Conservation (phyloP, 768 basidiomycete genomes). For the Boletus tylopilopsis region DNA sequence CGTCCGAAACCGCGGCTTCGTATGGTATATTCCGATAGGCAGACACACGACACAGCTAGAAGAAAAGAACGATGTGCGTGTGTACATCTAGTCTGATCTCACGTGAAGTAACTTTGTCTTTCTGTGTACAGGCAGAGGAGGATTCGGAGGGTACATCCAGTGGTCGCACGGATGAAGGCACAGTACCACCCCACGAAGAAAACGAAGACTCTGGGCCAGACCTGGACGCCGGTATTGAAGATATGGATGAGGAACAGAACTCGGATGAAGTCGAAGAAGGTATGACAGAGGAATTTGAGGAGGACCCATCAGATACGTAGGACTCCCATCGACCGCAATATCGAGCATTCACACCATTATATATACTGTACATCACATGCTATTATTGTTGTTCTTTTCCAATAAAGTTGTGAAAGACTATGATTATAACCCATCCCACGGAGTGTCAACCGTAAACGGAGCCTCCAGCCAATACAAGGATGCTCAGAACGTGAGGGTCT, state of each 20-base stretch:
- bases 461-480: not conserved
- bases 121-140: conserved; percentile 30
- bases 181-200: conserved; percentile 33
- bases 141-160: conserved; percentile 34
- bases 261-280: conserved; percentile 40
- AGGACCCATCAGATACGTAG: conserved; percentile 35
- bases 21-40: conserved; percentile 71
- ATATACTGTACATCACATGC: not conserved
- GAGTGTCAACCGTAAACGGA: not conserved
- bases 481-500: conserved; percentile 68
- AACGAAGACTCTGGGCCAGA: conserved; percentile 39
- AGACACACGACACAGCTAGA: conserved; percentile 70
- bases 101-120: not conserved
- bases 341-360: not conserved
- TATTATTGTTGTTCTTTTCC: not conserved
- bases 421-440: not conserved
- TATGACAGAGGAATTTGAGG: conserved; percentile 52
- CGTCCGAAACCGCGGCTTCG: conserved; percentile 64
- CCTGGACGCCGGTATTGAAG: conserved; percentile 37
- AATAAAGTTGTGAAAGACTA: not conserved
- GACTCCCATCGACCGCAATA: not conserved
- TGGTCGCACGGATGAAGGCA: conserved; percentile 28
- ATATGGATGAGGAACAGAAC: conserved; percentile 43
- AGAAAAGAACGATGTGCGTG: conserved; percentile 77
- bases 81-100: not conserved